phyloP scores from a whole-genome alignment of 345 rosid genomes.

The Salix dunnii region DNA sequence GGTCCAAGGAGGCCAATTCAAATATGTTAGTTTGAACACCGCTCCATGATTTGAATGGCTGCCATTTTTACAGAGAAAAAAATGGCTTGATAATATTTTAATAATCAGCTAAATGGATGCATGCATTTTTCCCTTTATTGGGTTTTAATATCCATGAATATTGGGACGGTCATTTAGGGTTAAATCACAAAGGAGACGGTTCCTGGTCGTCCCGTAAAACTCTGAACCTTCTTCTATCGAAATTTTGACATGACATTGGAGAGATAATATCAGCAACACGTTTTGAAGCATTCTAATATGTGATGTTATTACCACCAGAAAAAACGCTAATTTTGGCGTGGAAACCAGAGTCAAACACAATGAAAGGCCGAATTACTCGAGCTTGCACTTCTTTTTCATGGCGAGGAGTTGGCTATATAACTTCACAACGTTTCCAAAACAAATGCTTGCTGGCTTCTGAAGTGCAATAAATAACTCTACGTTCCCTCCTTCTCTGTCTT shows the following conservation, averaged over 20 bases:
- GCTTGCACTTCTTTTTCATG: neutral
- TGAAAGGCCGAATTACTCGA: slow-evolving; percentile 10
- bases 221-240: neutral
- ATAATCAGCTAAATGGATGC: neutral
- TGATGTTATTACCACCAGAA: neutral
- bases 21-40: neutral
- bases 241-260: neutral
- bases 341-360: slow-evolving; percentile 32
- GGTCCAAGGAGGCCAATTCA: neutral
- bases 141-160: neutral
- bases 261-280: neutral
- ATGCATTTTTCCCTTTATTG: neutral
- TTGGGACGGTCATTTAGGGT: too few species aligned
- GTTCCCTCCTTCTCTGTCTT: neutral
- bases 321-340: slow-evolving; percentile 24
- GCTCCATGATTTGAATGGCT: neutral
- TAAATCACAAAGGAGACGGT: neutral
- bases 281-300: neutral
- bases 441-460: neutral
- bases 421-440: neutral
- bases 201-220: neutral
- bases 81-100: too few species aligned
- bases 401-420: neutral
- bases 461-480: neutral
- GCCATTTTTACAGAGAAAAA: neutral